Conservation (phyloP, 2,329 filamentous ascomycete genomes). For the Microsporum canis region DNA sequence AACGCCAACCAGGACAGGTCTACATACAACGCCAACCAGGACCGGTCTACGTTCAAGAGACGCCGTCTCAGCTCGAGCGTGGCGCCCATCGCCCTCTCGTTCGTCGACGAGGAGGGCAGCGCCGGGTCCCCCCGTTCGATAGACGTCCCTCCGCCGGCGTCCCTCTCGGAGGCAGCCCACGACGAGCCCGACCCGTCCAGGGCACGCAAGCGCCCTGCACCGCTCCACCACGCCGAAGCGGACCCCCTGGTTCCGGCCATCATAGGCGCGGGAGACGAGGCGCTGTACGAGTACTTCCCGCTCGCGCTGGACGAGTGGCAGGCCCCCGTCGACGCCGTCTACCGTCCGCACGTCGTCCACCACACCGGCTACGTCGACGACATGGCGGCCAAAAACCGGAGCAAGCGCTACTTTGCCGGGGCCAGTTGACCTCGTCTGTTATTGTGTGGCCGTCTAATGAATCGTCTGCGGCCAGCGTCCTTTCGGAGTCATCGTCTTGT, state of each 20-base stretch:
- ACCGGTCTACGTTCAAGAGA: conserved; percentile 19
- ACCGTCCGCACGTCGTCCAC: conserved; percentile 85
- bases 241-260: conserved; percentile 43
- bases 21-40: background rate
- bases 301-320: conserved; percentile 84
- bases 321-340: conserved; percentile 80
- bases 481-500: too few relatives aligned
- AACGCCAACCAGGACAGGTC: too few relatives aligned
- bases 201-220: background rate
- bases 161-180: conserved; percentile 14
- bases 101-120: conserved; percentile 40
- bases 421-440: background rate
- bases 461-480: background rate
- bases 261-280: conserved; percentile 51
- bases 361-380: conserved; percentile 62
- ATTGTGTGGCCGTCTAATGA: background rate
- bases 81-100: conserved; percentile 44
- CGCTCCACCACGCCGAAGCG: background rate
- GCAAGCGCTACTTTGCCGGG: conserved; percentile 59
- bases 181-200: background rate
- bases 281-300: conserved; percentile 91
- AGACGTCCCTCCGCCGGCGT: conserved; percentile 27
- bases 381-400: conserved; percentile 56
- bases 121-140: conserved; percentile 17
- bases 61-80: conserved; percentile 28